phyloP scores from a whole-genome alignment of 2,329 filamentous ascomycete species.

The Sarocladiaceae sp. region DNA sequence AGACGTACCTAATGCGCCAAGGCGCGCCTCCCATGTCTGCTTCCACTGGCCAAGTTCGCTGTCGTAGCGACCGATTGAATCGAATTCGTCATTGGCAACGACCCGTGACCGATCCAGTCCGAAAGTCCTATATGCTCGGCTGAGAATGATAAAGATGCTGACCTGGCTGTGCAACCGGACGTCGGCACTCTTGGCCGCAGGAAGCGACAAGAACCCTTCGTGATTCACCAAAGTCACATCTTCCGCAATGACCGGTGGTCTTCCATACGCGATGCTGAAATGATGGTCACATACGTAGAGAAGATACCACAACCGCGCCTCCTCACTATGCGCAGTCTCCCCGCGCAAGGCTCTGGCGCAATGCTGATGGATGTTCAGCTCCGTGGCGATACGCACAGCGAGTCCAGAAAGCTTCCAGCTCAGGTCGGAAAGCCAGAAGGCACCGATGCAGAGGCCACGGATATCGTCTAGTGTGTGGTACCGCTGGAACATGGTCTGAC shows the following conservation, averaged over 20 bases:
- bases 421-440: conserved; percentile 57
- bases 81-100: conserved; percentile 27
- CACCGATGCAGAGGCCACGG: conserved; percentile 54
- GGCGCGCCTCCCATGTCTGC: conserved; percentile 27
- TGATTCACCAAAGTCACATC: conserved; percentile 50
- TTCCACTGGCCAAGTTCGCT: conserved; percentile 29
- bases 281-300: conserved; percentile 62
- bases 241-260: conserved; percentile 54
- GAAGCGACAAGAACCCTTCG: conserved; percentile 44
- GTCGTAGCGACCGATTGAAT: conserved; percentile 20
- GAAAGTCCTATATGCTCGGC: conserved; percentile 51
- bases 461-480: conserved; percentile 50
- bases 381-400: conserved; percentile 51
- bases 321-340: conserved; percentile 41
- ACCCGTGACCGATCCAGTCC: conserved; percentile 43
- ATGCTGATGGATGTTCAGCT: conserved; percentile 49
- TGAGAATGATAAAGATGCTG: conserved; percentile 53
- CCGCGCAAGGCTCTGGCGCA: conserved; percentile 42
- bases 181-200: conserved; percentile 46
- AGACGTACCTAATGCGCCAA: conserved; percentile 10
- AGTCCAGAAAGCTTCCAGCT: conserved; percentile 52
- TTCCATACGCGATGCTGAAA: conserved; percentile 54
- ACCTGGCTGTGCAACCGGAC: conserved; percentile 53
- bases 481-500: conserved; percentile 49
- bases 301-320: conserved; percentile 55